phyloP scores from a whole-genome alignment of 163 green algal genomes.

The Chlamydomonas reinhardtii region DNA sequence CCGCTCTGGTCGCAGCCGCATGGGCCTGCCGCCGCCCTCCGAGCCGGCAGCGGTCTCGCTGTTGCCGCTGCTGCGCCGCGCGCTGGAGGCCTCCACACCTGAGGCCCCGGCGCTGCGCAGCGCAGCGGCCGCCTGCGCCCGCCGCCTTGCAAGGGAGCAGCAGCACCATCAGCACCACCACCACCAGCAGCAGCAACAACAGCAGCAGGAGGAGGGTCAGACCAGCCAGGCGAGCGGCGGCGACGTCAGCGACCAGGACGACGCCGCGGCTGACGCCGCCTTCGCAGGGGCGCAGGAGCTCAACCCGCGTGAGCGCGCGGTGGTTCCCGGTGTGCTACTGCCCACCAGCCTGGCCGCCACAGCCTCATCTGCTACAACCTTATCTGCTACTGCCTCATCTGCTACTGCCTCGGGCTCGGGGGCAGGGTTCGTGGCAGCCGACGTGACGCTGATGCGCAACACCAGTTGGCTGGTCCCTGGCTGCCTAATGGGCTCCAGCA shows the following conservation, averaged over 20 bases:
- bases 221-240: no score
- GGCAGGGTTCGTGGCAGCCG: neutral
- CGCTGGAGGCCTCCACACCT: neutral
- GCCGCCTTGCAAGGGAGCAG: neutral
- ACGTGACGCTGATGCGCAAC: conserved; percentile 58
- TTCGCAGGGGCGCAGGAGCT: neutral
- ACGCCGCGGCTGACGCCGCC: neutral
- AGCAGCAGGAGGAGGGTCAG: neutral
- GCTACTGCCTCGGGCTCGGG: neutral
- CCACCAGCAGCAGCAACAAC: neutral
- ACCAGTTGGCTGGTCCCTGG: conserved; percentile 55
- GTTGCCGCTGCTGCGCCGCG: neutral
- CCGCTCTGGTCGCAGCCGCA: neutral
- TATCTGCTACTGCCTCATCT: neutral
- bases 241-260: no score
- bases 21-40: neutral
- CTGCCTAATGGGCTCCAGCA: conserved; percentile 51
- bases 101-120: neutral
- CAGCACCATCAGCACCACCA: neutral
- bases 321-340: conserved; percentile 14
- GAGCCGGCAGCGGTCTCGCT: neutral
- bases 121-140: conserved; percentile 22
- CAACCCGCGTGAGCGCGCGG: neutral
- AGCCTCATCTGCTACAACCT: no score
- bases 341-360: neutral